Evolutionary conservation across 352 stramenopile genomes (phyloP), one percentile per base, ranked within the genome.

Genomic region (Stramenopiles sp.): DNA sequence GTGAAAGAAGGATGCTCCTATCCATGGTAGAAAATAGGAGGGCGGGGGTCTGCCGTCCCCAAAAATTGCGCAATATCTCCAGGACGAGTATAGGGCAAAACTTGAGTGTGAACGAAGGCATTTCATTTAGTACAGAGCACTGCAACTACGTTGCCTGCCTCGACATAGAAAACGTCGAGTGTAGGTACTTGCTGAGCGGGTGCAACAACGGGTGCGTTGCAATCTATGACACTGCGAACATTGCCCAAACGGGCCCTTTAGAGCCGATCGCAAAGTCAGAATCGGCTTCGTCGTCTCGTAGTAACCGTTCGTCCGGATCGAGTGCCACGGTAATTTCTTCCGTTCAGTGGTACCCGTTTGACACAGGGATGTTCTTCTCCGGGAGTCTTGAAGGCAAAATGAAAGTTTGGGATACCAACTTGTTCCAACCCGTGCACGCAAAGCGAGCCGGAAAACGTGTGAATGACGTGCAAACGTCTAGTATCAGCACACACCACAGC

Each of bases 261-360:
- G n/a, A n/a, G n/a, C n/a, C n/a, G n/a, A n/a, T n/a, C n/a, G n/a
- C n/a, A n/a, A n/a, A n/a, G n/a, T n/a, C n/a, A n/a, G n/a, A n/a
- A n/a, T n/a, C n/a, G n/a, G 25, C 12, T 63, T 18, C 12, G 12
- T 18, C 12, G 12, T 18, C 12, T 63, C 12, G 43, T 25, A 63
- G 25, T 63, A 25, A 25, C 43, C 12, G 12, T 63, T 63, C 43
- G 12, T 18, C 12, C 25, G 25, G 25, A 18, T 63, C 43, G 25
- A 63, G 12, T 18, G 25, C 12, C 12, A 63, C 12, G 12, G 43
- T 63, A 12, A 79, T 92, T 34, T 86, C 86, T 25, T 81, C 82
- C 49, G 84, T 93, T n/a, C 83, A 89, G 49, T 93, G 87, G 87
- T 93, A 90, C 75, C 86, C 87, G 0, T 79, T 91, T 1, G 88